These are phyloP conservation scores for Cyberlindnera bimundalis DNA, from an alignment of 805 yeast genomes.

Conservation along the genomic window DNA sequence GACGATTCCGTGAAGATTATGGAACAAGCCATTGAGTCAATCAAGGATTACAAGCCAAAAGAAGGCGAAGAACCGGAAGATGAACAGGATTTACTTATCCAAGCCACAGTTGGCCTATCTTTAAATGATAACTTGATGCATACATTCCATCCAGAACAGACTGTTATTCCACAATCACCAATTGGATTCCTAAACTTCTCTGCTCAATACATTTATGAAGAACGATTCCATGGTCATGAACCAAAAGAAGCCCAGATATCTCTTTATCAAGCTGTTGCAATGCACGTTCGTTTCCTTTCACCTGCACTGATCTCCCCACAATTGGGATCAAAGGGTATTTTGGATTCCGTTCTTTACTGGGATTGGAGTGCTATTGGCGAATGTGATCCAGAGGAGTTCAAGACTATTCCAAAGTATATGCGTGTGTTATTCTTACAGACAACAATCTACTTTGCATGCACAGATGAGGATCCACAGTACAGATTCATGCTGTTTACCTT, in stretches of 20 bases:
- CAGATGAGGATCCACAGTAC: conserved; percentile 34
- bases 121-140: conserved; percentile 32
- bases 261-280: conserved; percentile 34
- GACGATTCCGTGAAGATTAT: conserved; percentile 42
- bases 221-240: conserved; percentile 1
- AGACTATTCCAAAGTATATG: conserved; percentile 31
- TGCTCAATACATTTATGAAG: conserved; percentile 24
- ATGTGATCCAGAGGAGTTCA: conserved; percentile 21
- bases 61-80: conserved; percentile 27
- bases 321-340: conserved; percentile 23
- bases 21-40: conserved; percentile 29
- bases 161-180: conserved; percentile 30
- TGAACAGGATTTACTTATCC: conserved; percentile 26
- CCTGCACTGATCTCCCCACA: conserved; percentile 33
- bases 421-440: conserved; percentile 40
- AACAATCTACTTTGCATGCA: conserved; percentile 36
- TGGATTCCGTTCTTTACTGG: conserved; percentile 34
- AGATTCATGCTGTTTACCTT: conserved; percentile 52
- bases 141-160: conserved; percentile 28
- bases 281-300: conserved; percentile 39
- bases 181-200: conserved; percentile 32
- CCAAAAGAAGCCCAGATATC: conserved; percentile 15
- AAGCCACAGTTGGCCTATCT: conserved; percentile 33
- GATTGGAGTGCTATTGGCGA: conserved; percentile 34
- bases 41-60: conserved; percentile 18